Base-by-base conservation (phyloP, 2,329 filamentous ascomycete species). In the Arthroderma sp. region DNA sequence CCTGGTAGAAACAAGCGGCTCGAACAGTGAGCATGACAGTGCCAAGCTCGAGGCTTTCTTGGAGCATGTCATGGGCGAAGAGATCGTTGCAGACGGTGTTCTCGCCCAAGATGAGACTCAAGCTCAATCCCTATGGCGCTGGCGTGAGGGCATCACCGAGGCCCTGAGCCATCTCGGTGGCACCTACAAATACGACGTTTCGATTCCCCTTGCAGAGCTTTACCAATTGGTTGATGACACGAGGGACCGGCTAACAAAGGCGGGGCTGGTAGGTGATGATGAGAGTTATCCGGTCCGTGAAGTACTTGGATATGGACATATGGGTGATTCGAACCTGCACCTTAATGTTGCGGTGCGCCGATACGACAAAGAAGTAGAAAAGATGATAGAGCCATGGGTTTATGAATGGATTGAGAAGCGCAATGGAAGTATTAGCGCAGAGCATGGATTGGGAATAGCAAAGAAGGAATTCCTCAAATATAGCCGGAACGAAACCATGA, bases 131-230 rank as follows among this genome's bases (percentile, higher is more conserved):
- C 74, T 98, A 42, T 98, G 91, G 91, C 74, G 77, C 48, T 96
- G 88, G 79, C 80, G 91, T 51, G 91, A 98, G 70, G 86, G 87
- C 54, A 86, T 98, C 54, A 82, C 88, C 0, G 91, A 98, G 68
- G 80, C 82, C 38, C 71, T 93, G 28, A 85, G 85, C 50, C 87
- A 95, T 63, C 86, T 83, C 66, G 93, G 91, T 47, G 91, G 88
- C 38, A 88, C 91, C 6, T 98, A 98, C 75, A 98, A 98, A 69
- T 98, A 98, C 63, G 91, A 98, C 59, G 74, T 98, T 30, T 96
- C 91, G 5, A 94, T 98, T 53, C 91, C 91, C 1, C 74, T 98
- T 29, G 66, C 76, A 8, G 82, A 94, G 53, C 78, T 98, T 57
- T 98, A 98, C 68, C 71, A 77, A 54, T 72, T 98, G 29, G 91